phyloP scores from a whole-genome alignment of 805 yeast genomes.

The Kuraishia borneana region DNA sequence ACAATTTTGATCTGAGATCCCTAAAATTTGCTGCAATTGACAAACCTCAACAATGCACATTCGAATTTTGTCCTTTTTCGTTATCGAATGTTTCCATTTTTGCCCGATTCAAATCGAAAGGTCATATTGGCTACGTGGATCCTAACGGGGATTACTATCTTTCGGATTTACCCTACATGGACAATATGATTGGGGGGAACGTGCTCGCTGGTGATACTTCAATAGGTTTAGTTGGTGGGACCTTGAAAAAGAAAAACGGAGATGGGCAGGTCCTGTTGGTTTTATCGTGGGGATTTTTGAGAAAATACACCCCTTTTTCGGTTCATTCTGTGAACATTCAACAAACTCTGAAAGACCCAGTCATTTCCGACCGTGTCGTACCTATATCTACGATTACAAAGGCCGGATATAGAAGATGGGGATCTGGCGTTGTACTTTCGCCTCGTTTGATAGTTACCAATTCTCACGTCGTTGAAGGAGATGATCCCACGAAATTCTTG shows the following conservation, averaged over 20 bases:
- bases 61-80: slow-evolving; percentile 14
- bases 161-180: slow-evolving; percentile 29
- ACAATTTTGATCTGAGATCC: slow-evolving; percentile 2
- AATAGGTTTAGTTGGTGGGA: slow-evolving; percentile 28
- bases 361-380: no score
- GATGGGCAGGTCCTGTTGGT: slow-evolving; percentile 29
- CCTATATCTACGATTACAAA: no score
- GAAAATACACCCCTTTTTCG: background rate
- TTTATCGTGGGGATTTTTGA: slow-evolving; percentile 9
- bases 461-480: slow-evolving; percentile 2
- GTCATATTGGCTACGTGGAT: slow-evolving; percentile 15
- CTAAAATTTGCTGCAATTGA: slow-evolving; percentile 2
- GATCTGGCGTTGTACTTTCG: background rate
- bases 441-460: slow-evolving; percentile 2
- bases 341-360: no score
- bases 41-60: background rate
- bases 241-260: slow-evolving; percentile 26
- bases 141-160: slow-evolving; percentile 10
- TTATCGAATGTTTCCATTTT: slow-evolving; percentile 12
- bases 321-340: background rate
- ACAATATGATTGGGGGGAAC: slow-evolving; percentile 33
- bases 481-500: no score
- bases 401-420: background rate
- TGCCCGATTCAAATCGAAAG: slow-evolving; percentile 8
- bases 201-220: slow-evolving; percentile 11